Evolutionary conservation across 1,139 yeast genomes (phyloP), one percentile per base, ranked within the genome.

Genomic region (Entelexis paramagnoliae): DNA sequence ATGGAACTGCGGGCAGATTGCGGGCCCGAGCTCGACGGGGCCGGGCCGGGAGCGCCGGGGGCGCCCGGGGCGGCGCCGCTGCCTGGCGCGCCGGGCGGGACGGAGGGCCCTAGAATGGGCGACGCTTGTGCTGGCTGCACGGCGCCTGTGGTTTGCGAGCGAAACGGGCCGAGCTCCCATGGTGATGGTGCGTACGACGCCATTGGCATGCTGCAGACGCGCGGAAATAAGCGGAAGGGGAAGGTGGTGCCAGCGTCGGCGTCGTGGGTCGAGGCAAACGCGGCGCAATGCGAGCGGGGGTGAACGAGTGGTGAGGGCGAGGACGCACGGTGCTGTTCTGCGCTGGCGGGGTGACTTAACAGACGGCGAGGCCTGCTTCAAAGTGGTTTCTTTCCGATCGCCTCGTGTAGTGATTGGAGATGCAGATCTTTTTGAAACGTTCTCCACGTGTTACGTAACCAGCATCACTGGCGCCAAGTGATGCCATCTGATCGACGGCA

Each of bases 81-180:
- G 20, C 39, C 45, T 10, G 45, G 35, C n/a, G 46, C 36, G 36
- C 46, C 36, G 14, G 46, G 36, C 29, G 35, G 35, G n/a, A 14
- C 29, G 14, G 32, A 11, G 33, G 36, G 36, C 6, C 46, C 36
- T 9, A 30, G n/a, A 32, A 30, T 32, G n/a, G 36, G 46, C 19
- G 36, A 30, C 16, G 45, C n/a, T 29, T 16, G 11, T 40, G 49
- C 35, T 20, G 46, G 16, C 8, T 46, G 13, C 32, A 35, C 26
- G 19, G 51, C 20, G 20, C 45, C 45, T 19, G 45, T 26, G 5
- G 50, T 26, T 39, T 45, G 39, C 28, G 45, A 39, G 14, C 56
- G 39, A 39, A 53, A 51, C 5, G 56, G 51, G 36, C 51, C 51
- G 17, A 39, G 41, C 20, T 53, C 56, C 51, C 56, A 52, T 4